phyloP scores from a whole-genome alignment of 495 filamentous ascomycete species.

The Haplographium delicatum region DNA sequence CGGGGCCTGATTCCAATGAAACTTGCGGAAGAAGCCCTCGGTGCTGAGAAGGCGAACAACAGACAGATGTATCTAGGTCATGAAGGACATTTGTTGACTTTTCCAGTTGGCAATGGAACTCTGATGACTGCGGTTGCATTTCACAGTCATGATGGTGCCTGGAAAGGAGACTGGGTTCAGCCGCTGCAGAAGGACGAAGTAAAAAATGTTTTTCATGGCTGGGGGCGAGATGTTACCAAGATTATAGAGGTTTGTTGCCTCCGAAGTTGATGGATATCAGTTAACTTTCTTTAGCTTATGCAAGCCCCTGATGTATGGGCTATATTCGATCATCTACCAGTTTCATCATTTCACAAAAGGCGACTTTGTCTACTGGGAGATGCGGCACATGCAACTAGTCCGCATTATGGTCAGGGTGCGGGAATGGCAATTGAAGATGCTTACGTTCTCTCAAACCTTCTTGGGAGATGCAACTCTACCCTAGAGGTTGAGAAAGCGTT shows the following conservation, averaged over 20 bases:
- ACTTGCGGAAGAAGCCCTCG: conserved; percentile 33
- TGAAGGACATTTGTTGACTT: conserved; percentile 39
- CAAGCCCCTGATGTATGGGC: conserved; percentile 9
- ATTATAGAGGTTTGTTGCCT: conserved; percentile 36
- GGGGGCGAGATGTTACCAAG: conserved; percentile 43
- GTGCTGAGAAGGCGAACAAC: conserved; percentile 34
- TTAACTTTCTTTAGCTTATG: conserved; percentile 4
- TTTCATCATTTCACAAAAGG: conserved; percentile 29
- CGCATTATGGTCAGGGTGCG: conserved; percentile 7
- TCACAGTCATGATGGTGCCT: conserved; percentile 13
- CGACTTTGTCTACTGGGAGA: conserved; percentile 15
- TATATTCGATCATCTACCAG: conserved; percentile 1
- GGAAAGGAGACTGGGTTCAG: conserved; percentile 47
- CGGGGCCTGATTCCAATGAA: conserved; percentile 46
- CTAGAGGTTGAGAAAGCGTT: background rate
- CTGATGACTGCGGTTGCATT: conserved; percentile 47
- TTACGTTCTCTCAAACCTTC: background rate
- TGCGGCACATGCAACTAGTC: conserved; percentile 7
- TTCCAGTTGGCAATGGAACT: conserved; percentile 34
- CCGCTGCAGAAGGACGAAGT: conserved; percentile 48
- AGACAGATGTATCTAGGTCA: conserved; percentile 41
- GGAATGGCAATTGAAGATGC: conserved; percentile 8
- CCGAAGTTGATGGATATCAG: background rate
- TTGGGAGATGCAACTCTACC: background rate
- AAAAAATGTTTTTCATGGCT: conserved; percentile 44